phyloP scores from a whole-genome alignment of 495 filamentous ascomycete species.

The Penicillium lividum region DNA sequence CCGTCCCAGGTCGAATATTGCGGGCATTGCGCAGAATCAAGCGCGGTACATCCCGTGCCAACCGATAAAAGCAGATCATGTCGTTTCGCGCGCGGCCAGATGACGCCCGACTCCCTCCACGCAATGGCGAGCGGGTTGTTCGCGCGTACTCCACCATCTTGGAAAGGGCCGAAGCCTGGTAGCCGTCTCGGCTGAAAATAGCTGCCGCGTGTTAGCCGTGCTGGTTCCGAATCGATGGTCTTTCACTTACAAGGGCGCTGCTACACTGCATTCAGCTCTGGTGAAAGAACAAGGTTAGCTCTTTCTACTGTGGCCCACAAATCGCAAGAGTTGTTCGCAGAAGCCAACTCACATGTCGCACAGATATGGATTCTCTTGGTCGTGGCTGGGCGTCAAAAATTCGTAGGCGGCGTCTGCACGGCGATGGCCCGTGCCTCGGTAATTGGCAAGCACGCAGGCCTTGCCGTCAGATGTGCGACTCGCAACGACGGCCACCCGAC shows the following conservation, averaged over 20 bases:
- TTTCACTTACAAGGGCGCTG: conserved; percentile 22
- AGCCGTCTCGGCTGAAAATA: conserved; percentile 34
- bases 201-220: conserved; percentile 9
- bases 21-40: neutral
- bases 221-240: neutral
- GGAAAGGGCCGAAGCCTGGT: conserved; percentile 31
- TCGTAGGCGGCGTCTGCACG: conserved; percentile 15
- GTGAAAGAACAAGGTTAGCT: neutral
- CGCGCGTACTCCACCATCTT: conserved; percentile 37
- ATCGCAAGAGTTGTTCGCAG: neutral
- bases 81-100: conserved; percentile 29
- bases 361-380: conserved; percentile 17
- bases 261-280: conserved; percentile 21
- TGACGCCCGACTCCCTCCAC: conserved; percentile 24
- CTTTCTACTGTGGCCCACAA: neutral
- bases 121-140: conserved; percentile 35
- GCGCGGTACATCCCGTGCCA: conserved; percentile 28
- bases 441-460: conserved; percentile 24
- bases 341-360: conserved; percentile 20
- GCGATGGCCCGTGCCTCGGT: conserved; percentile 13
- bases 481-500: conserved; percentile 17
- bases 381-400: conserved; percentile 12
- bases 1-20: conserved; percentile 3
- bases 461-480: conserved; percentile 24
- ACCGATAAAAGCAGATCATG: conserved; percentile 35